Evolutionary conservation across 768 basidiomycete species (phyloP).

Genomic region (Mycena venus): DNA sequence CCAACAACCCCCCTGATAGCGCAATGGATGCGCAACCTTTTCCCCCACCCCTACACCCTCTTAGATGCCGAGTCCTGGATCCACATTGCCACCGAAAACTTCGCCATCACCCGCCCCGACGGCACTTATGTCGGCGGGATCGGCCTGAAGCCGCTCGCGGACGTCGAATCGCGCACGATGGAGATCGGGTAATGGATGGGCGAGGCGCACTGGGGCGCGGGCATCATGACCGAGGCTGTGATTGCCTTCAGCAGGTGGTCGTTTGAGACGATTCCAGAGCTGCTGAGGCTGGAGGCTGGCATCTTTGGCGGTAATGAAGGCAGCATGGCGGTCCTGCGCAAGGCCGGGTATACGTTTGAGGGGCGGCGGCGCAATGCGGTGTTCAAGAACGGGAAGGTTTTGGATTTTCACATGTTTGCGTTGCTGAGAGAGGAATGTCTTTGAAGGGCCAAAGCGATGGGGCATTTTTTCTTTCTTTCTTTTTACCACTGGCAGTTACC

Average conservation of each 20-base stretch:
- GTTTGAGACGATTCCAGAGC: conserved; percentile 9
- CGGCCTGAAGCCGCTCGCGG: not conserved
- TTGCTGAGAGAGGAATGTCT: conserved; percentile 14
- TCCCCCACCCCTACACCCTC: conserved; percentile 3
- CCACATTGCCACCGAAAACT: not conserved
- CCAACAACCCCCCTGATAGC: conserved; percentile 10
- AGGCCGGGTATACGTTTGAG: conserved; percentile 7
- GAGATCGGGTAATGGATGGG: conserved; percentile 11
- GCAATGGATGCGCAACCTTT: conserved; percentile 10
- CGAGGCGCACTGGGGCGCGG: conserved; percentile 12
- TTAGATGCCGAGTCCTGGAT: conserved; percentile 3
- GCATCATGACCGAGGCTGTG: conserved; percentile 8
- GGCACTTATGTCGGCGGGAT: conserved; percentile 8
- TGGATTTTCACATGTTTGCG: conserved; percentile 1
- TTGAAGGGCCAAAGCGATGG: not conserved
- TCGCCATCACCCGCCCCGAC: not conserved
- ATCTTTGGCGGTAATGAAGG: conserved; percentile 1
- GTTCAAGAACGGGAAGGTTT: conserved; percentile 12
- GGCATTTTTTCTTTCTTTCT: no score
- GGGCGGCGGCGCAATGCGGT: conserved; percentile 11
- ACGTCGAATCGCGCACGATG: conserved; percentile 14
- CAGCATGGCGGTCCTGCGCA: conserved; percentile 13
- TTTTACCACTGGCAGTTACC: no score
- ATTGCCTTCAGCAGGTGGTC: conserved; percentile 10
- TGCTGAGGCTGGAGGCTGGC: conserved; percentile 4